These are phyloP conservation scores for Geotrichum citri-aurantii DNA, from an alignment of 1,139 yeast species.

Conservation along the genomic window DNA sequence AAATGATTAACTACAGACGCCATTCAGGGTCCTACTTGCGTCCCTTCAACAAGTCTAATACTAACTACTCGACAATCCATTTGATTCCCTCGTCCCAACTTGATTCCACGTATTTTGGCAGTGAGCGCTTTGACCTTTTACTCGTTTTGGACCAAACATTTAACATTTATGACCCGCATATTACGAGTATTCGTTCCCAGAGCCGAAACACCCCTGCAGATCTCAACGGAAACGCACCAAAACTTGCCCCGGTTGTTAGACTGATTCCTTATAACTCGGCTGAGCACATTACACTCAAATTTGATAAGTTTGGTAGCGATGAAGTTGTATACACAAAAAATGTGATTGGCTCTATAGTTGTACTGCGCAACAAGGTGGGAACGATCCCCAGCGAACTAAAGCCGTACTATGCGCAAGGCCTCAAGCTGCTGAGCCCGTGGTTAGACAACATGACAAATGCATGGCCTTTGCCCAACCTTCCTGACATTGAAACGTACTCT, in stretches of 20 bases:
- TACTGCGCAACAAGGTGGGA: conserved; percentile 79
- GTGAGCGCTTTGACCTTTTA: conserved; percentile 49
- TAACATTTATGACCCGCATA: conserved; percentile 39
- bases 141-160: conserved; percentile 71
- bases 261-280: conserved; percentile 73
- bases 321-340: conserved; percentile 44
- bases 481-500: conserved; percentile 55
- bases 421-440: conserved; percentile 60
- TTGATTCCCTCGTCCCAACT: conserved; percentile 32
- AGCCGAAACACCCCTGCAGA: conserved; percentile 22
- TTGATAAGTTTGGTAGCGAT: conserved; percentile 16
- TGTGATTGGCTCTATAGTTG: conserved; percentile 77
- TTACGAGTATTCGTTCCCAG: conserved; percentile 33
- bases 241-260: conserved; percentile 53
- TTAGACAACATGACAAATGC: conserved; percentile 38
- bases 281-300: conserved; percentile 49
- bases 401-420: conserved; percentile 65
- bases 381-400: conserved; percentile 71
- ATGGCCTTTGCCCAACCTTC: conserved; percentile 81
- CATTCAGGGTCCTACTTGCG: conserved; percentile 50
- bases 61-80: conserved; percentile 30
- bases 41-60: conserved; percentile 20
- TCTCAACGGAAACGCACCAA: conserved; percentile 19
- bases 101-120: conserved; percentile 26
- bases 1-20: conserved; percentile 57